Evolutionary conservation across 2,329 filamentous ascomycete genomes (phyloP).

Genomic region (Exophiala viscosa): DNA sequence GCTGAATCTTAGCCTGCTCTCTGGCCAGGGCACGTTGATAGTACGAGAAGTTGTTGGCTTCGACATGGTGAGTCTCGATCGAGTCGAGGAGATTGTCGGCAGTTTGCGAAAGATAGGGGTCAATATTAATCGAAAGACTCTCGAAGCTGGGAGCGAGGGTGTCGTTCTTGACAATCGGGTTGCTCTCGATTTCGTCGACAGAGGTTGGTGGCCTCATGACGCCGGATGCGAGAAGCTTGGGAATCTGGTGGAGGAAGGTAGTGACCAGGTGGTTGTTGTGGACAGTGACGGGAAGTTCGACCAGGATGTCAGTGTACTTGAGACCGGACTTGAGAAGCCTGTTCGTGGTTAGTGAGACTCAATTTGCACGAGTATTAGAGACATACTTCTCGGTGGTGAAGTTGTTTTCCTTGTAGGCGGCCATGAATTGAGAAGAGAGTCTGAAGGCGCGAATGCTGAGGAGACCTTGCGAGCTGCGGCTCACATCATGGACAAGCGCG

Average conservation of each 20-base stretch:
- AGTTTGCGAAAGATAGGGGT: slow-evolving; percentile 97
- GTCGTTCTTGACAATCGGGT: slow-evolving; percentile 54
- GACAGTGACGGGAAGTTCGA: slow-evolving; percentile 82
- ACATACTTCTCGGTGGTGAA: slow-evolving; percentile 91
- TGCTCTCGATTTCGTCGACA: slow-evolving; percentile 69
- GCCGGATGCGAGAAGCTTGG: slow-evolving; percentile 51
- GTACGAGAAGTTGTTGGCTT: slow-evolving; percentile 98
- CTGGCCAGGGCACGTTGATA: slow-evolving; percentile 91
- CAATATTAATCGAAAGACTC: slow-evolving; percentile 84
- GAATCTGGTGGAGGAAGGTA: slow-evolving; percentile 89
- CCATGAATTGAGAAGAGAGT: slow-evolving; percentile 81
- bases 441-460: slow-evolving; percentile 88
- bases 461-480: slow-evolving; percentile 87
- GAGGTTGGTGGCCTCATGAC: slow-evolving; percentile 65
- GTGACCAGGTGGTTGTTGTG: slow-evolving; percentile 98
- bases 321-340: slow-evolving; percentile 94
- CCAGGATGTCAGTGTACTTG: slow-evolving; percentile 86
- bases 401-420: slow-evolving; percentile 92
- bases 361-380: not conserved
- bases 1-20: slow-evolving; percentile 93
- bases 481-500: slow-evolving; percentile 90
- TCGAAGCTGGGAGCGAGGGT: slow-evolving; percentile 86
- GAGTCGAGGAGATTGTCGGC: slow-evolving; percentile 93
- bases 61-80: slow-evolving; percentile 96
- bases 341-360: slow-evolving; percentile 29